Conservation (phyloP, 1,284 basidiomycete species). For the Ganoderma lingzhi region DNA sequence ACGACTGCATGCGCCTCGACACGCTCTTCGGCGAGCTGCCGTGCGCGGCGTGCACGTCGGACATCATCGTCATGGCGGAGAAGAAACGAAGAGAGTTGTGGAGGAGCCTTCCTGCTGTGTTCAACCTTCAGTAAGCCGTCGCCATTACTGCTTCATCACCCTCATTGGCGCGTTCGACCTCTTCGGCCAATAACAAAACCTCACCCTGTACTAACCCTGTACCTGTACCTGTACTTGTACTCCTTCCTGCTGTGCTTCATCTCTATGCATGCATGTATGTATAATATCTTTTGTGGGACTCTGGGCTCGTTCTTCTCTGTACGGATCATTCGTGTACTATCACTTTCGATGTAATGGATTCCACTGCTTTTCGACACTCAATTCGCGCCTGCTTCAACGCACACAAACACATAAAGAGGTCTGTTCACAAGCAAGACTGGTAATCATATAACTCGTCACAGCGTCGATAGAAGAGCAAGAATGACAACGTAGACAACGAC, state of each 20-base stretch:
- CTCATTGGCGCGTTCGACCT: not conserved
- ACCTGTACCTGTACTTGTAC: slow-evolving; percentile 4
- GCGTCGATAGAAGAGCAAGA: not conserved
- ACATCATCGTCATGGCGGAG: slow-evolving; percentile 40
- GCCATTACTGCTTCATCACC: not conserved
- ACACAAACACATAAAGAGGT: not conserved
- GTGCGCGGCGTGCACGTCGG: slow-evolving; percentile 39
- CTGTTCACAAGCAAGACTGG: not conserved
- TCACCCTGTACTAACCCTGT: not conserved
- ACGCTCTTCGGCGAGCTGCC: slow-evolving; percentile 42
- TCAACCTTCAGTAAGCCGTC: slow-evolving; percentile 38
- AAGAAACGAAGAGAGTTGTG: slow-evolving; percentile 44
- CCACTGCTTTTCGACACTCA: not conserved
- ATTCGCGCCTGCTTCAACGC: not conserved
- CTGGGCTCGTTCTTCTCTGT: not conserved
- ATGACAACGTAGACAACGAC: slow-evolving; percentile 5
- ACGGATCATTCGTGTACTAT: not conserved
- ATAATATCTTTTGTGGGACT: slow-evolving; percentile 1
- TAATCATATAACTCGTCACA: not conserved
- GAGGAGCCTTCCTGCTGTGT: slow-evolving; percentile 42
- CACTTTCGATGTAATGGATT: not conserved
- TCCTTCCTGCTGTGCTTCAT: not conserved
- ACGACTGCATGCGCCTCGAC: slow-evolving; percentile 42
- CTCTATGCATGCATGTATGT: not conserved
- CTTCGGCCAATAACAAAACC: not conserved